Conservation (phyloP, 1,284 basidiomycete genomes). For the Tylopilus sp. region DNA sequence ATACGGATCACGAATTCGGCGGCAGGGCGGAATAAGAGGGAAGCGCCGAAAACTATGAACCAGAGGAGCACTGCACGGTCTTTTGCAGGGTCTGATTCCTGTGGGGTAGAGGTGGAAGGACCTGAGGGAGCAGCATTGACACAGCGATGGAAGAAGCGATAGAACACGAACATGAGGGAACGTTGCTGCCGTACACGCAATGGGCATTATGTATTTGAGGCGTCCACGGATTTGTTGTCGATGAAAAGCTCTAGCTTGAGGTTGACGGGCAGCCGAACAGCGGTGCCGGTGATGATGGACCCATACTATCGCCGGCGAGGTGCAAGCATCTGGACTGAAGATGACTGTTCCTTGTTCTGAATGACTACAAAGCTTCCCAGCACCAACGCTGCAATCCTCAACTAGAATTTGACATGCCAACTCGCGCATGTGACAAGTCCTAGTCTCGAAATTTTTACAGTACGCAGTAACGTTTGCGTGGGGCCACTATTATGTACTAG, state of each 20-base stretch:
- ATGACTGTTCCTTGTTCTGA: too few species aligned
- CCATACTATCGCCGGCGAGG: too few species aligned
- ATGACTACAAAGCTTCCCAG: too few species aligned
- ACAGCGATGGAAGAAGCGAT: conserved; percentile 9
- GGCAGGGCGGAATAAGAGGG: conserved; percentile 8
- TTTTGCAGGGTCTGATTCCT: not conserved
- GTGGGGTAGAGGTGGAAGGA: not conserved
- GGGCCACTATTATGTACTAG: too few species aligned
- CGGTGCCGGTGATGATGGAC: too few species aligned
- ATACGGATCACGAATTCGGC: conserved; percentile 9
- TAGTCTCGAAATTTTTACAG: too few species aligned
- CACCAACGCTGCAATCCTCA: too few species aligned
- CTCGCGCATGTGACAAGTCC: too few species aligned
- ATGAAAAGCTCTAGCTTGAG: not conserved
- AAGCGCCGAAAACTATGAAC: conserved; percentile 7
- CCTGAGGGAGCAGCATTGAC: not conserved
- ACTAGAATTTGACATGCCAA: too few species aligned
- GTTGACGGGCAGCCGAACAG: too few species aligned
- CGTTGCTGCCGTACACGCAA: not conserved
- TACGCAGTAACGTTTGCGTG: too few species aligned
- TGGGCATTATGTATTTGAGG: not conserved
- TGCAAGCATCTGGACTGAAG: too few species aligned
- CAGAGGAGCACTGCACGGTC: conserved; percentile 6
- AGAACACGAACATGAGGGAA: conserved; percentile 12
- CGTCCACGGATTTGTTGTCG: not conserved